Evolutionary conservation across 1,139 yeast species (phyloP).

Genomic region (Taphrina pruni): DNA sequence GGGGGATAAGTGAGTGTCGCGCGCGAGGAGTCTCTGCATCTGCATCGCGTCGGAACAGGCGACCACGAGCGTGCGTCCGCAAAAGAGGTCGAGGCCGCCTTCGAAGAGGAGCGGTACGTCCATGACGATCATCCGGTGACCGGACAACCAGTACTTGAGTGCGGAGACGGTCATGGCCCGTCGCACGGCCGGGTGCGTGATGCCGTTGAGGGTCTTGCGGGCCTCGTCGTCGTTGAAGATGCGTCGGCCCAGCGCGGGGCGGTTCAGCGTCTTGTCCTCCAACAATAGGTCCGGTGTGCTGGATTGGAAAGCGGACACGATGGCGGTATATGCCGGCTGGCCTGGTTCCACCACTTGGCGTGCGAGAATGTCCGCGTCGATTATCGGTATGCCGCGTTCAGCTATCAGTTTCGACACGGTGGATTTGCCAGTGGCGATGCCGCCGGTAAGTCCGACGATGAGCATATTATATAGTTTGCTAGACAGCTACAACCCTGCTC

Average conservation of each 20-base stretch:
- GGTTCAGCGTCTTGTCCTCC: conserved; percentile 53
- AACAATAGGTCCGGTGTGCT: conserved; percentile 63
- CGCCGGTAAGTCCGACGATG: conserved; percentile 92
- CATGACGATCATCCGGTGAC: conserved; percentile 60
- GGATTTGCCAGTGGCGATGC: conserved; percentile 93
- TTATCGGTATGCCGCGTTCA: conserved; percentile 63
- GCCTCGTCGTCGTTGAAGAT: conserved; percentile 73
- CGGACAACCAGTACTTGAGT: conserved; percentile 61
- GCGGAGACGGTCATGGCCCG: conserved; percentile 67
- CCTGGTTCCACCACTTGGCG: conserved; percentile 85
- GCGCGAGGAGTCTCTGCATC: conserved; percentile 62
- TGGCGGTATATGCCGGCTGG: conserved; percentile 67
- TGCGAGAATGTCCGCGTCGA: conserved; percentile 93
- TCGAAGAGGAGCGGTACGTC: conserved; percentile 94
- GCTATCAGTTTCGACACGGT: conserved; percentile 73
- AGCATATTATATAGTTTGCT: conserved; percentile 60
- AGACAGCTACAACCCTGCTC: too few species aligned
- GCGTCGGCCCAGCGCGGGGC: conserved; percentile 75
- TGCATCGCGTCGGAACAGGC: conserved; percentile 66
- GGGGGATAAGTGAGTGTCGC: conserved; percentile 67
- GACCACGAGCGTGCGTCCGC: conserved; percentile 76
- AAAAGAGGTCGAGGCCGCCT: conserved; percentile 68
- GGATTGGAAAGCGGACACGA: conserved; percentile 64
- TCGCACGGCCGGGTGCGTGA: conserved; percentile 90
- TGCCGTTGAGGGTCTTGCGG: conserved; percentile 63